These are phyloP conservation scores for Microsporum audouinii DNA, from an alignment of 2,329 filamentous ascomycete genomes.

Conservation along the genomic window DNA sequence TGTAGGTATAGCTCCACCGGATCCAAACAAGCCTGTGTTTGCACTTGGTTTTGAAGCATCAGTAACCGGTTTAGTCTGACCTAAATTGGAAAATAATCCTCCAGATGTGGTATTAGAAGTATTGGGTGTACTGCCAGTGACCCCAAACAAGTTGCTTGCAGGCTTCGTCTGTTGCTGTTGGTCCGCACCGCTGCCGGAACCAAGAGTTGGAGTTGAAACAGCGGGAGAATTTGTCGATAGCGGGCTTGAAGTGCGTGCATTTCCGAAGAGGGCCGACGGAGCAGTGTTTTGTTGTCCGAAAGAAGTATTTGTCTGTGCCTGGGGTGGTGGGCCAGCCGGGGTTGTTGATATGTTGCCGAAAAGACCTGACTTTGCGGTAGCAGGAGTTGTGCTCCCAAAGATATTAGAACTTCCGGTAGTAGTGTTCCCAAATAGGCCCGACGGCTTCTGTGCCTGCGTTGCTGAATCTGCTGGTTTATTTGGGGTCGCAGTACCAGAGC, in stretches of 20 bases:
- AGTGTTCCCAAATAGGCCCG: slow-evolving; percentile 26
- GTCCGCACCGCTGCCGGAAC: neutral
- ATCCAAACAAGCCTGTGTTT: neutral
- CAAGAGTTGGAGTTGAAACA: neutral
- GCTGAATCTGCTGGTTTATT: slow-evolving; percentile 27
- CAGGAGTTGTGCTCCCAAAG: slow-evolving; percentile 30
- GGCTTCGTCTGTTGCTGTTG: neutral
- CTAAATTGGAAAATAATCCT: slow-evolving; percentile 4
- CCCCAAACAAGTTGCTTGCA: neutral
- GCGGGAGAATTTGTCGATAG: slow-evolving; percentile 19
- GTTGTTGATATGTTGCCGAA: slow-evolving; percentile 39
- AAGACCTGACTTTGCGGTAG: slow-evolving; percentile 24
- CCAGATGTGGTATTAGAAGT: slow-evolving; percentile 14
- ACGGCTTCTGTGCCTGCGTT: slow-evolving; percentile 21
- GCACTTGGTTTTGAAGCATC: slow-evolving; percentile 5
- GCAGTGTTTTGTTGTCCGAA: neutral
- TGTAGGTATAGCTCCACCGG: neutral
- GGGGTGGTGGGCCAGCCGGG: slow-evolving; percentile 38
- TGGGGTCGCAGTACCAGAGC: slow-evolving; percentile 25
- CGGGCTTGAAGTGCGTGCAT: neutral
- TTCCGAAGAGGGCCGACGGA: neutral
- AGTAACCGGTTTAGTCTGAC: slow-evolving; percentile 6
- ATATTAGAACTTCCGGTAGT: slow-evolving; percentile 15
- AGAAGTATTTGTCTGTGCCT: slow-evolving; percentile 15
- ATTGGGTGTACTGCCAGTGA: slow-evolving; percentile 7